Percentiles rank a stretch among this genome's conserved stretches.
These are phyloP conservation scores for Sphaerulina musiva DNA, from an alignment of 2,329 filamentous ascomycete species.

Conservation along the genomic window DNA sequence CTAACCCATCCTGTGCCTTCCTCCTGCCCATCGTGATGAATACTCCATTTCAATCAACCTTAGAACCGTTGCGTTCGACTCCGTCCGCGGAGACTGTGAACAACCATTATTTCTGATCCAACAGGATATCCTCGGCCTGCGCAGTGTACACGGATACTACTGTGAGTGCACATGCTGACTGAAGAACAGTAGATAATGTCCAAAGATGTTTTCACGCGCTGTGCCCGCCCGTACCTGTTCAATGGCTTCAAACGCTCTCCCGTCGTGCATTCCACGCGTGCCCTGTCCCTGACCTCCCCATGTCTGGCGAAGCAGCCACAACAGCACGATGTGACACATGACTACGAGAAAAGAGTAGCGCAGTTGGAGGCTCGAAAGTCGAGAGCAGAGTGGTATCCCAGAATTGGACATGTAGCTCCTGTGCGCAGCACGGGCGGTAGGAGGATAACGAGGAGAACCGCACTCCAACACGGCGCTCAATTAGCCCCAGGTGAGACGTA, in stretches of 20 bases:
- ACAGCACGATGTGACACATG: conserved; percentile 27
- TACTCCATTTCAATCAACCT: conserved; percentile 18
- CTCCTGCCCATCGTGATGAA: conserved; percentile 18
- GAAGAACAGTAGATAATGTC: conserved; percentile 22
- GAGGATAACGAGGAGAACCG: conserved; percentile 4
- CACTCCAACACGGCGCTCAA: not conserved
- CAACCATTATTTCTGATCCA: conserved; percentile 5
- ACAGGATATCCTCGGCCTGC: conserved; percentile 31
- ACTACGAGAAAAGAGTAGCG: conserved; percentile 47
- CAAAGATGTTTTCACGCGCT: conserved; percentile 41
- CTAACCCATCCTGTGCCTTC: not conserved
- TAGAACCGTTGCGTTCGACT: conserved; percentile 67
- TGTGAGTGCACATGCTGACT: conserved; percentile 7
- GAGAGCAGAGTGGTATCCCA: conserved; percentile 52
- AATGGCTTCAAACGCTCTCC: conserved; percentile 27
- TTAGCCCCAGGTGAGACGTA: conserved; percentile 13
- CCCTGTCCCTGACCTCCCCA: conserved; percentile 37
- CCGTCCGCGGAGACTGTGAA: conserved; percentile 41
- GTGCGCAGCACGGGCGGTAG: not conserved
- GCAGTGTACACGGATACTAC: not conserved
- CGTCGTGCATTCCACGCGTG: conserved; percentile 34
- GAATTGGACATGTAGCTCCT: conserved; percentile 29
- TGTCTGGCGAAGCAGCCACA: conserved; percentile 5
- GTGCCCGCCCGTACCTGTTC: conserved; percentile 51
- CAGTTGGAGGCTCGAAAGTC: conserved; percentile 48